Evolutionary conservation across 306 rosid species (phyloP), one percentile per base, ranked within the genome.

Genomic region (Betula pendula): DNA sequence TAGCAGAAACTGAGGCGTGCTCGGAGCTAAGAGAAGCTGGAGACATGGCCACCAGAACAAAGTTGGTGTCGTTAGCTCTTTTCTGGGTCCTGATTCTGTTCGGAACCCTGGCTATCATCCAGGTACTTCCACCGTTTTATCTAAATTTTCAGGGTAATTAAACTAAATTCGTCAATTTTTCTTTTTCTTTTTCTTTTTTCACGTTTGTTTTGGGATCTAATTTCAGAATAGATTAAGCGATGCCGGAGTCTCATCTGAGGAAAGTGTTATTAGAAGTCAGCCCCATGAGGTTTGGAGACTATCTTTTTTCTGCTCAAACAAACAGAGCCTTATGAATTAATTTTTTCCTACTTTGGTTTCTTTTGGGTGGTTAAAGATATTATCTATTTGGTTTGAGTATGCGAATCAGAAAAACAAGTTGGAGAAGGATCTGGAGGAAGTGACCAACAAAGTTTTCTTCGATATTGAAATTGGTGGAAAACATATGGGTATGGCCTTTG

Each of bases 391-490:
- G 15, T 71, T 55, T 12, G 80, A 35, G 56, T 58, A 8, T 25
- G 13, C 7, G 52, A 6, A 38, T 5, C 68, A 81, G 84, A 74
- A 66, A 25, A 73, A 51, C 12, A 29, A 58, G 51, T 71, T 72
- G 87, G 87, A 68, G 69, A 25, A 68, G 8, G 79, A 79, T 79
- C 76, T 81, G 81, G 88, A 82, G 38, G 74, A 70, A 77, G 86
- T 88, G 63, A 88, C 92, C 45, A 82, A 79, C 78, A 84, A 79
- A 68, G 92, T 85, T 47, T 88, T 62, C 81, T 85, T 88, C 42
- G 86, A 88, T 52, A 71, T 88, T 17, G 81, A 81, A 70, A 84
- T 83, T 44, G 83, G 71, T 22, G 89, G 83, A 76, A 88, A 79
- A 75, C 85, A 84, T 71, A 45, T 79, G 24, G 91, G 91, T 88